These are phyloP conservation scores for Ceratocystis huliohia DNA, from an alignment of 2,329 filamentous ascomycete species.

Conservation along the genomic window DNA sequence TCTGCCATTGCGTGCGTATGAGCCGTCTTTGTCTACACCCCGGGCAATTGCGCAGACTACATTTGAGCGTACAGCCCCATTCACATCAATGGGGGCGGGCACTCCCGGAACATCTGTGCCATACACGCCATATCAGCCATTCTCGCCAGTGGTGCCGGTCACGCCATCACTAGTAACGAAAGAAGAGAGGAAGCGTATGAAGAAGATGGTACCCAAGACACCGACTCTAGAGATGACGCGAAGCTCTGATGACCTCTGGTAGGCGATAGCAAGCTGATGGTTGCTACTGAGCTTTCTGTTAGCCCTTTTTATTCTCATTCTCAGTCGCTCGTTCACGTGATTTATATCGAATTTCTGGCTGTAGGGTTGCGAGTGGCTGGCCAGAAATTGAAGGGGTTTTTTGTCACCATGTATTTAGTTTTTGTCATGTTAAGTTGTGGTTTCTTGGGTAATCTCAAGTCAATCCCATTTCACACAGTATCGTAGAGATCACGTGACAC, in stretches of 20 bases:
- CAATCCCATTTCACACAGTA: neutral
- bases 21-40: constrained; percentile 42
- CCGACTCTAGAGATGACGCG: constrained; percentile 50
- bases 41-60: constrained; percentile 43
- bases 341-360: neutral
- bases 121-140: constrained; percentile 70
- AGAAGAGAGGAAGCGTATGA: constrained; percentile 57
- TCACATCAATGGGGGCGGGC: constrained; percentile 45
- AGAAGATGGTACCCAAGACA: constrained; percentile 50
- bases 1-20: constrained; percentile 50
- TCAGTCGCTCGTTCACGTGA: neutral
- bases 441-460: neutral
- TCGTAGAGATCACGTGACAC: neutral
- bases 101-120: constrained; percentile 54
- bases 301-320: constrained; percentile 8
- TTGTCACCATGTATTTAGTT: neutral
- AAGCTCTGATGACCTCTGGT: constrained; percentile 54
- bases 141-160: constrained; percentile 60
- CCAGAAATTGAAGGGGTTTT: neutral
- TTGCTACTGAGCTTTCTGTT: neutral
- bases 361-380: neutral
- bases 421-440: neutral
- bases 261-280: constrained; percentile 22
- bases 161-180: constrained; percentile 62
- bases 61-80: constrained; percentile 43